A percentile compares a stretch with the other conserved stretches of the same genome.
phyloP scores from a whole-genome alignment of 805 yeast genomes.

The Tetrapisispora taiwanensis region DNA sequence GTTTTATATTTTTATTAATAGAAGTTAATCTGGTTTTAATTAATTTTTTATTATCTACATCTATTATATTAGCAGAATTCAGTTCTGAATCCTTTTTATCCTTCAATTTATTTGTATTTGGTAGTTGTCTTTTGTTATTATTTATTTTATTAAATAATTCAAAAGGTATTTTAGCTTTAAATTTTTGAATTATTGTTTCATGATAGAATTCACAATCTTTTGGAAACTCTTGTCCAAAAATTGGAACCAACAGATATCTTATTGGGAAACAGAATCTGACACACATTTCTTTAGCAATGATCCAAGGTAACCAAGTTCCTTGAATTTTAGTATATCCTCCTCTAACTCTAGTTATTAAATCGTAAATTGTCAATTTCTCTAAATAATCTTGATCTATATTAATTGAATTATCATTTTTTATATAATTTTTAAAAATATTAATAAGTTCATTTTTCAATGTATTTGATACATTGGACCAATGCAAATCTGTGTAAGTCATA shows the following conservation, averaged over 20 bases:
- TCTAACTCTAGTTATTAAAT: constrained; percentile 55
- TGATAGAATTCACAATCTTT: constrained; percentile 20
- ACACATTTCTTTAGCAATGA: constrained; percentile 57
- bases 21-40: not conserved
- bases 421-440: constrained; percentile 8
- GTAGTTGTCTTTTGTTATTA: not conserved
- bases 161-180: not conserved
- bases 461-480: constrained; percentile 24
- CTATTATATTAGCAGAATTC: too few species aligned
- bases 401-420: constrained; percentile 8
- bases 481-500: constrained; percentile 21
- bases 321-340: constrained; percentile 90
- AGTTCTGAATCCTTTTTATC: not conserved
- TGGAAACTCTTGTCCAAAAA: constrained; percentile 62
- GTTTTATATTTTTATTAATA: not conserved
- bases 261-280: constrained; percentile 67
- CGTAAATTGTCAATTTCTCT: constrained; percentile 10
- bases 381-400: constrained; percentile 2
- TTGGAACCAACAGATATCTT: constrained; percentile 63
- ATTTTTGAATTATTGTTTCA: not conserved
- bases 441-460: constrained; percentile 13
- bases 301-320: constrained; percentile 85
- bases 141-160: not conserved
- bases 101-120: not conserved
- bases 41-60: too few species aligned